phyloP scores from a whole-genome alignment of 2,329 filamentous ascomycete genomes.

The Ophiostoma novo-ulmi region DNA sequence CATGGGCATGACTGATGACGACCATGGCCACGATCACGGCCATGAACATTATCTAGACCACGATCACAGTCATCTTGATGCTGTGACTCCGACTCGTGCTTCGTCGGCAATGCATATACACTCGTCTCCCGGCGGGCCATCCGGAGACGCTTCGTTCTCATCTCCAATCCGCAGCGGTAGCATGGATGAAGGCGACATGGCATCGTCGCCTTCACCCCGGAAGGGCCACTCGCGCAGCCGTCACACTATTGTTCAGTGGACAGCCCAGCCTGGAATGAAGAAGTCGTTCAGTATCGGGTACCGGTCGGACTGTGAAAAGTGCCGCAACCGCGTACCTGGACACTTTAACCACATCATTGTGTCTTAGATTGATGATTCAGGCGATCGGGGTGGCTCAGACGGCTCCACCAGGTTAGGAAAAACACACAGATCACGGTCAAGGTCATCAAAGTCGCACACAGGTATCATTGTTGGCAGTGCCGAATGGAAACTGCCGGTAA shows the following conservation, averaged over 20 bases:
- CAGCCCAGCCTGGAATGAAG: constrained; percentile 59
- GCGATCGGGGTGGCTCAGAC: background rate
- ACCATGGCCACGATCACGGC: constrained; percentile 1
- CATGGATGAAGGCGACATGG: constrained; percentile 34
- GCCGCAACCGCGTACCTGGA: constrained; percentile 65
- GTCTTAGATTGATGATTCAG: constrained; percentile 40
- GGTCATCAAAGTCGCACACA: background rate
- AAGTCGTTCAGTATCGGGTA: constrained; percentile 73
- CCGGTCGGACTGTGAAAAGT: constrained; percentile 72
- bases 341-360: constrained; percentile 77
- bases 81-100: constrained; percentile 34
- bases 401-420: background rate
- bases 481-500: background rate
- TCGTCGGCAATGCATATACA: constrained; percentile 16
- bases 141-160: background rate
- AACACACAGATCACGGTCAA: background rate
- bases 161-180: constrained; percentile 17
- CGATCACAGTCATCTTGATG: constrained; percentile 28
- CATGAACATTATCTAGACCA: constrained; percentile 24
- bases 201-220: constrained; percentile 47
- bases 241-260: constrained; percentile 58
- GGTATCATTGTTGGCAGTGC: constrained; percentile 15
- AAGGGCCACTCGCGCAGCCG: constrained; percentile 54
- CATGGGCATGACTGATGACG: constrained; percentile 27
- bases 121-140: background rate